Percentiles rank a stretch among this genome's conserved stretches.
Conservation (phyloP, 768 basidiomycete species). For the Neoboletus subvelutipes region DNA sequence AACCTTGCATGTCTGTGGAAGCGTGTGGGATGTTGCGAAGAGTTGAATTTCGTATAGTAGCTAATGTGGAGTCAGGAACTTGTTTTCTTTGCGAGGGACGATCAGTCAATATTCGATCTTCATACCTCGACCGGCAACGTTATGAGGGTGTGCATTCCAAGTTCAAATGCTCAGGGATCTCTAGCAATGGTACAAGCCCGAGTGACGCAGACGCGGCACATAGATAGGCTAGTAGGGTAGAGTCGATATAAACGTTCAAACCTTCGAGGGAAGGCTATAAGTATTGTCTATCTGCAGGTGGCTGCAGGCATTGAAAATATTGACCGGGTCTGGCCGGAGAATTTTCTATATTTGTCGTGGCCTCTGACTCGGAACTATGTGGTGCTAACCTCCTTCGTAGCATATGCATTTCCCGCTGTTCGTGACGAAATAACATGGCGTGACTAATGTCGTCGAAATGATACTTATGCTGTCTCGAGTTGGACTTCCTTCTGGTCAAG, state of each 20-base stretch:
- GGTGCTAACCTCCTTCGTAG: no score
- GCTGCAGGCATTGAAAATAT: not conserved
- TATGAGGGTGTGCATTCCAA: constrained; percentile 23
- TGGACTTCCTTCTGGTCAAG: constrained; percentile 4
- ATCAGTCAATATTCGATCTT: not conserved
- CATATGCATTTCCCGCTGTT: not conserved
- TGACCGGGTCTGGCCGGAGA: not conserved
- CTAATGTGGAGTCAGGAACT: constrained; percentile 38
- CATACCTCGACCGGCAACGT: constrained; percentile 39
- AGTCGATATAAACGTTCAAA: not conserved
- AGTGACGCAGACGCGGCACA: not conserved
- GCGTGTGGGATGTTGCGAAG: constrained; percentile 56
- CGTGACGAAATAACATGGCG: not conserved
- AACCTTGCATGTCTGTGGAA: constrained; percentile 59
- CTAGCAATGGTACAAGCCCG: not conserved
- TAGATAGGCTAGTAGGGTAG: not conserved
- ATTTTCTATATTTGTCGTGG: not conserved
- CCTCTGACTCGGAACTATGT: not conserved
- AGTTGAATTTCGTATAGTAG: constrained; percentile 79
- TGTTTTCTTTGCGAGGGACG: not conserved
- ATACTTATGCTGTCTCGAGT: constrained; percentile 1
- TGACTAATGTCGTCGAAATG: not conserved
- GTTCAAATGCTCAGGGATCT: not conserved
- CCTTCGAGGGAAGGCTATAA: not conserved
- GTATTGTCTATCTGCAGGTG: no score